These are phyloP conservation scores for Komagataella pseudopastoris DNA, from an alignment of 805 yeast genomes.

Conservation along the genomic window DNA sequence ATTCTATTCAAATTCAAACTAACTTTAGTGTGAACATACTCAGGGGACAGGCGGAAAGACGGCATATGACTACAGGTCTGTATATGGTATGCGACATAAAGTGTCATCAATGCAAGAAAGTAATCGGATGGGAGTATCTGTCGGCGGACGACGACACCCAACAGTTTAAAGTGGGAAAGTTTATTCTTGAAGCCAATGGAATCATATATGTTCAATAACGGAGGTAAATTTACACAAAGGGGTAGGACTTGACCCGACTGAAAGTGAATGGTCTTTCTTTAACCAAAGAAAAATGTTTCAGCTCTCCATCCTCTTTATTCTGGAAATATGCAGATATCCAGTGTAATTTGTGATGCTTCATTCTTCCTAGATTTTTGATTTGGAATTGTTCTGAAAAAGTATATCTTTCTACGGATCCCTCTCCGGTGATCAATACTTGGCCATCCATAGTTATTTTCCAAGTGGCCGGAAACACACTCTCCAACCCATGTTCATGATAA, in stretches of 20 bases:
- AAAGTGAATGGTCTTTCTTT: slow-evolving; percentile 77
- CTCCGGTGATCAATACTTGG: slow-evolving; percentile 31
- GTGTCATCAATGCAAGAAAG: slow-evolving; percentile 39
- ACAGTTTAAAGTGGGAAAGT: slow-evolving; percentile 48
- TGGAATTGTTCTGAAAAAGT: slow-evolving; percentile 48
- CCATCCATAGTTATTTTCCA: slow-evolving; percentile 51
- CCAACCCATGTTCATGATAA: slow-evolving; percentile 16
- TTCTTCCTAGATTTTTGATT: slow-evolving; percentile 46
- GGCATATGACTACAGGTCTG: slow-evolving; percentile 44
- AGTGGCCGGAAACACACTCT: slow-evolving; percentile 30
- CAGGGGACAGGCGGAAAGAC: slow-evolving; percentile 9
- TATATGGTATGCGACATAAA: slow-evolving; percentile 42
- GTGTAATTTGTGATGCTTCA: slow-evolving; percentile 52
- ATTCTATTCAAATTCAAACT: not conserved
- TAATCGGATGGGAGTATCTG: slow-evolving; percentile 55
- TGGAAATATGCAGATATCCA: slow-evolving; percentile 58
- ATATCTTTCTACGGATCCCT: slow-evolving; percentile 49
- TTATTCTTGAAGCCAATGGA: slow-evolving; percentile 30
- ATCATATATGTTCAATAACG: not conserved
- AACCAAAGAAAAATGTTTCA: slow-evolving; percentile 39
- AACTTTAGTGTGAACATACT: slow-evolving; percentile 9
- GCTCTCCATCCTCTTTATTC: slow-evolving; percentile 39
- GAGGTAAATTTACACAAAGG: not conserved
- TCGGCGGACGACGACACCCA: slow-evolving; percentile 30
- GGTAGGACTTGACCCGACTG: slow-evolving; percentile 40